These are phyloP conservation scores for Yarrowia divulgata DNA, from an alignment of 805 yeast species.

Conservation along the genomic window DNA sequence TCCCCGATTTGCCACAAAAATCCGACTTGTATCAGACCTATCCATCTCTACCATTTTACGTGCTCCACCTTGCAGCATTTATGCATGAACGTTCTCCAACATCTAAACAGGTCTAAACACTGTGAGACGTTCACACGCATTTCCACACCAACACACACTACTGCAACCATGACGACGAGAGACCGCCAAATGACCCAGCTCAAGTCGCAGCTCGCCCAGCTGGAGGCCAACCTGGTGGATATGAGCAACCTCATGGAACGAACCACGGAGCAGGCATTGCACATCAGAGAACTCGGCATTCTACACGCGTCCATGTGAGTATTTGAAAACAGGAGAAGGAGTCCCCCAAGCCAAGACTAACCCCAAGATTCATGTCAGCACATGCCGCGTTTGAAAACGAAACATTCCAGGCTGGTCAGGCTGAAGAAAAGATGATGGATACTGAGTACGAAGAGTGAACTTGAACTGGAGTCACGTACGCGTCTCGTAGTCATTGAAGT, in stretches of 20 bases:
- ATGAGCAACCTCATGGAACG: constrained; percentile 60
- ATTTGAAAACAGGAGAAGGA: background rate
- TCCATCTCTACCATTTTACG: no score
- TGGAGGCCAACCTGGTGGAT: constrained; percentile 64
- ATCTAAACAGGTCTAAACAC: constrained; percentile 14
- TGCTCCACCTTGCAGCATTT: background rate
- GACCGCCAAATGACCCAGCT: constrained; percentile 59
- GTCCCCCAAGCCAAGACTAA: background rate
- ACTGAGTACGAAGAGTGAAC: constrained; percentile 23
- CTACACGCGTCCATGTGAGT: constrained; percentile 63
- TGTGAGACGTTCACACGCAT: background rate
- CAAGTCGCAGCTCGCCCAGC: constrained; percentile 60
- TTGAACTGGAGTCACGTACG: no score
- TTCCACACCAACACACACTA: background rate
- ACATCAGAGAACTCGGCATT: constrained; percentile 61
- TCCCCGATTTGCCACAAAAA: no score
- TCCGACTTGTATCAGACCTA: no score
- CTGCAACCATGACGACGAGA: constrained; percentile 46
- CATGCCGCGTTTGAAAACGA: constrained; percentile 32
- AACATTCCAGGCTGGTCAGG: constrained; percentile 28
- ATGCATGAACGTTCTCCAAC: constrained; percentile 3
- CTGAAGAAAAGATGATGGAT: constrained; percentile 32
- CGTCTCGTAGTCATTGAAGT: no score
- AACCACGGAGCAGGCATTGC: constrained; percentile 60
- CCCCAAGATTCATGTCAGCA: constrained; percentile 33